A percentile compares a stretch with the other conserved stretches of the same genome.
phyloP scores from a whole-genome alignment of 2,329 filamentous ascomycete genomes.

The Blumeria hordei region DNA sequence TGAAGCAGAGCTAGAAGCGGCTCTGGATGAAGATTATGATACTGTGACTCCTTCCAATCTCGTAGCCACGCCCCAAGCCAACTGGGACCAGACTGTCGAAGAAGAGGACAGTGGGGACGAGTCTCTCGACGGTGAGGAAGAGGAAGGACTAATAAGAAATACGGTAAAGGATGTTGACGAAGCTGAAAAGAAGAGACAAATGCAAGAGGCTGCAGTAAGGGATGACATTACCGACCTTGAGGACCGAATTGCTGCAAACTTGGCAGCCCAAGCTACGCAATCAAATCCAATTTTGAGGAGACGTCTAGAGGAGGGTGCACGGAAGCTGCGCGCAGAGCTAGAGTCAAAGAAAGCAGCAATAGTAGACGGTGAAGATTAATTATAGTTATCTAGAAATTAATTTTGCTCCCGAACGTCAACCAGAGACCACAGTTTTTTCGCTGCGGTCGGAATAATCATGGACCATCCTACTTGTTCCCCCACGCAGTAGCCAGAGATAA shows the following conservation, averaged over 20 bases:
- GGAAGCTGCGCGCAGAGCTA: constrained; percentile 26
- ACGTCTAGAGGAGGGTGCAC: constrained; percentile 23
- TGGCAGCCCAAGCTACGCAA: constrained; percentile 7
- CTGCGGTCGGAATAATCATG: too few species aligned
- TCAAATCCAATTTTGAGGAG: constrained; percentile 24
- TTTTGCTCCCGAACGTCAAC: too few species aligned
- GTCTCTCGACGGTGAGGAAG: constrained; percentile 21
- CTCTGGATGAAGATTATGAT: constrained; percentile 2
- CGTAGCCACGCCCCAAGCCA: constrained; percentile 8
- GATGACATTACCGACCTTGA: constrained; percentile 31
- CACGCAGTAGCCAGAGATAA: too few species aligned
- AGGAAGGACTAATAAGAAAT: constrained; percentile 19
- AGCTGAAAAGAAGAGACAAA: constrained; percentile 23
- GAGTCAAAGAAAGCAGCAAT: constrained; percentile 25
- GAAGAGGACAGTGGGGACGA: constrained; percentile 17
- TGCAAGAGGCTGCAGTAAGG: constrained; percentile 21
- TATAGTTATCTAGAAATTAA: not conserved
- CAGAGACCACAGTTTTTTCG: too few species aligned
- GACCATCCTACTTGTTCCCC: too few species aligned
- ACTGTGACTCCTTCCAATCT: constrained; percentile 11
- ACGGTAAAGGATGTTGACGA: constrained; percentile 23
- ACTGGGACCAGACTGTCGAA: constrained; percentile 2
- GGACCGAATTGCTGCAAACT: constrained; percentile 18
- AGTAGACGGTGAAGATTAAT: constrained; percentile 12
- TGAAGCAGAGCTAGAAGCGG: constrained; percentile 11